Conservation (phyloP, 177 flowering plant species). For the Telopea speciosissima region DNA sequence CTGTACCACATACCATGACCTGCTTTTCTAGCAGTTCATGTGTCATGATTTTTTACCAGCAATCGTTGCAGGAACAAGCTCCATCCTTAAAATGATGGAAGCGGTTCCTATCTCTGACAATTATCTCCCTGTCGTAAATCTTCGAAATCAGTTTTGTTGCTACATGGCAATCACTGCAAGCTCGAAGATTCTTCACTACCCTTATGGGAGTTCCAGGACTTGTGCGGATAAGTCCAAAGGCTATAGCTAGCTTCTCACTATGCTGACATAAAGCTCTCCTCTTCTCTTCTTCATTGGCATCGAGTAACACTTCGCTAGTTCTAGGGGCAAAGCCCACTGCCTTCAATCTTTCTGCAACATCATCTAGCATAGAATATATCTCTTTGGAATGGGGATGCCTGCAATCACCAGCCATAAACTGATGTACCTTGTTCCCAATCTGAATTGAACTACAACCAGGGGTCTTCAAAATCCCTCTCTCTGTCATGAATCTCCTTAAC, state of each 20-base stretch:
- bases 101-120: constrained; percentile 14
- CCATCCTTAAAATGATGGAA: constrained; percentile 24
- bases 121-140: constrained; percentile 17
- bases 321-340: constrained; percentile 16
- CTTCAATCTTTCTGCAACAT: constrained; percentile 12
- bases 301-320: constrained; percentile 9
- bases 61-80: constrained; percentile 13
- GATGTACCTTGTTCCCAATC: constrained; percentile 17
- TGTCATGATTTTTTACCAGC: constrained; percentile 6
- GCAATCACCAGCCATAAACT: constrained; percentile 21
- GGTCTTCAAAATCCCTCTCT: constrained; percentile 16
- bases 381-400: constrained; percentile 16
- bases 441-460: constrained; percentile 25
- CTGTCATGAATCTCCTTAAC: constrained; percentile 22
- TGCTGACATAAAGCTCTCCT: constrained; percentile 15
- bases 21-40: not conserved
- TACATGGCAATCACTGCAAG: constrained; percentile 18
- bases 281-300: constrained; percentile 12
- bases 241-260: constrained; percentile 17
- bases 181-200: constrained; percentile 11
- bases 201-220: constrained; percentile 9
- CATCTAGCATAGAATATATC: constrained; percentile 18
- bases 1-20: not conserved
- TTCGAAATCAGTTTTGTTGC: constrained; percentile 19
- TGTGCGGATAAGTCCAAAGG: constrained; percentile 14